Base-by-base conservation (phyloP, 306 rosid genomes). In the Trichosanthes truncata region DNA sequence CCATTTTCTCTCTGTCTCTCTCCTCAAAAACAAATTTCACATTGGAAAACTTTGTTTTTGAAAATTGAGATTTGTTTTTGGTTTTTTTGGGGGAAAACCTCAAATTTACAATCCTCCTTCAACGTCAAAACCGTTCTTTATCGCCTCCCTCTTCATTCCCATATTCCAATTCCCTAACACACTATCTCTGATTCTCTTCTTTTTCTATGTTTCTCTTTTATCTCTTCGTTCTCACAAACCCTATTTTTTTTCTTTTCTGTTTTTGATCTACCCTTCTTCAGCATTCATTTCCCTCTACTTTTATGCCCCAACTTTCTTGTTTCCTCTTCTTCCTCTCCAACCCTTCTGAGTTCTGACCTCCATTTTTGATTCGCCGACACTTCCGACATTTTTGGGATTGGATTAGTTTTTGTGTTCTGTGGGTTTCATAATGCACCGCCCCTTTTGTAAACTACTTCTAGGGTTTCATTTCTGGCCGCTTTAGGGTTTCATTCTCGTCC, bases 311-410 rank as follows among this genome's bases (percentile, higher is more conserved):
- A 20, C 76, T 74, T 72, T 40, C 9, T 84, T 56, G 56, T 52
- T 71, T 79, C 81, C 82, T 67, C 55, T 51, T 11, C 73, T 26
- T 41, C 82, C 63, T 18, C 78, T 63, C 36, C 86, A 72, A 80
- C 82, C 15, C 80, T 33, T 52, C 57, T 52, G 57, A 52, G 57
- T 20, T 33, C 61, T 29, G 67, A 25, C 77, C 84, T 41, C 79
- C 74, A 82, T 73, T 81, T 87, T 2, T 87, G 89, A 84, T 89
- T 93, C 72, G 79, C 84, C 85, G 80, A 76, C 83, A 77, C 88
- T 84, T 71, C 91, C 77, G n/a, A 29, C 87, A 78, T 53, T 86
- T 43, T 57, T 82, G 83, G 84, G 89, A 87, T 88, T 91, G 56
- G 77, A 45, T 78, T 77, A 23, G 80, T 81, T 76, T 79, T 45